A percentile compares a stretch with the other conserved stretches of the same genome.
Evolutionary conservation across 768 basidiomycete genomes (phyloP).

Genomic region (Rhizopogon roseolus): DNA sequence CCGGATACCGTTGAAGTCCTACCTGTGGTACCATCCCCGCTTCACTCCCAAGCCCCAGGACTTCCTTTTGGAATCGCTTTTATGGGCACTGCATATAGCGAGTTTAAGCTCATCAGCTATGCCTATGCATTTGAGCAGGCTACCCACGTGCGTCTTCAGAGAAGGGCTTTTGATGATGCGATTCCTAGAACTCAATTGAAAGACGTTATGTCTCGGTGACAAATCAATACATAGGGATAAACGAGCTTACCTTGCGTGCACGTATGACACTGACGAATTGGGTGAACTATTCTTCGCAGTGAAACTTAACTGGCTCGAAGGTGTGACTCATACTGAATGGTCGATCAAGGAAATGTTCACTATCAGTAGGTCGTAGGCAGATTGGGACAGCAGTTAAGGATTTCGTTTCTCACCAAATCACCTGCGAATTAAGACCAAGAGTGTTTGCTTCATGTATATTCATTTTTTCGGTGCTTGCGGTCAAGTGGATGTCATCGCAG

Average conservation of each 20-base stretch:
- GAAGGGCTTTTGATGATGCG: conserved; percentile 46
- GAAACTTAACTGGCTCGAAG: too few species aligned
- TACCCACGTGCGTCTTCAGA: conserved; percentile 43
- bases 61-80: conserved; percentile 40
- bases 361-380: too few species aligned
- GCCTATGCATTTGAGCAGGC: conserved; percentile 52
- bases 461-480: too few species aligned
- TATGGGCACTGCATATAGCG: conserved; percentile 41
- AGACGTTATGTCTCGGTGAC: conserved; percentile 21
- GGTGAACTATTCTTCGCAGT: neutral
- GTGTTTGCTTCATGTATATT: too few species aligned
- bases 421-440: too few species aligned
- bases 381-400: too few species aligned
- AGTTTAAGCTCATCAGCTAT: conserved; percentile 35
- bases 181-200: conserved; percentile 50
- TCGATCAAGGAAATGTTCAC: too few species aligned
- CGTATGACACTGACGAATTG: neutral
- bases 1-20: conserved; percentile 24
- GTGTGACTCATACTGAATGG: too few species aligned
- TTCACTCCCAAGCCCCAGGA: conserved; percentile 28
- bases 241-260: neutral
- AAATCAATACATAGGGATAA: conserved; percentile 17
- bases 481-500: too few species aligned
- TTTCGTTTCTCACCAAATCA: too few species aligned
- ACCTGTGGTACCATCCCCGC: conserved; percentile 31